Conservation (phyloP, 108 stramenopile species). For the Cyclotella baltica region DNA sequence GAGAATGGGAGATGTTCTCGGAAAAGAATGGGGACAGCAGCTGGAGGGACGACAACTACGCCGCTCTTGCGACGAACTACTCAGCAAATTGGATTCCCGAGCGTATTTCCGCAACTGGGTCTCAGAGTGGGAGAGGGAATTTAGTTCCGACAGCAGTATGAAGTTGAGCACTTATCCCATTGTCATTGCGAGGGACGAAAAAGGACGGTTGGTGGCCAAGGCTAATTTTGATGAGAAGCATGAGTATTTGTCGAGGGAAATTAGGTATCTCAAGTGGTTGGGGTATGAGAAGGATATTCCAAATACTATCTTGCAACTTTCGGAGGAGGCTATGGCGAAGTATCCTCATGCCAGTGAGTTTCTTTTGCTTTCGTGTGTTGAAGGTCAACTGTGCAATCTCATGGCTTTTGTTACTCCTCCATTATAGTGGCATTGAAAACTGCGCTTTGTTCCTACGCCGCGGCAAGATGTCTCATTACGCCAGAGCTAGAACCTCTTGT, state of each 20-base stretch:
- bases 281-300: constrained; percentile 89
- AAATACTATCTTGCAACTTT: constrained; percentile 66
- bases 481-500: constrained; percentile 83
- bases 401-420: constrained; percentile 54
- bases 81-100: constrained; percentile 91
- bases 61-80: constrained; percentile 91
- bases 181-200: constrained; percentile 62
- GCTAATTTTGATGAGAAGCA: constrained; percentile 96
- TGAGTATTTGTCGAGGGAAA: constrained; percentile 93
- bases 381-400: constrained; percentile 42
- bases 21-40: constrained; percentile 95
- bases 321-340: constrained; percentile 75
- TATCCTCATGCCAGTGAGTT: constrained; percentile 74
- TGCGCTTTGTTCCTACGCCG: constrained; percentile 85
- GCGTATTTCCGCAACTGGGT: constrained; percentile 89
- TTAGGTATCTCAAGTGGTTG: constrained; percentile 94
- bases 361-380: constrained; percentile 23
- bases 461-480: constrained; percentile 72
- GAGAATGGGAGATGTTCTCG: constrained; percentile 95
- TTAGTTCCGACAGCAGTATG: constrained; percentile 65
- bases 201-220: constrained; percentile 62
- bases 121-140: constrained; percentile 81
- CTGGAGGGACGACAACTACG: constrained; percentile 94
- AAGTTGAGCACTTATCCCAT: constrained; percentile 80
- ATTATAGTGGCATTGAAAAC: constrained; percentile 88